These are phyloP conservation scores for Penicillium crustosum DNA, from an alignment of 2,329 filamentous ascomycete genomes.

Conservation along the genomic window DNA sequence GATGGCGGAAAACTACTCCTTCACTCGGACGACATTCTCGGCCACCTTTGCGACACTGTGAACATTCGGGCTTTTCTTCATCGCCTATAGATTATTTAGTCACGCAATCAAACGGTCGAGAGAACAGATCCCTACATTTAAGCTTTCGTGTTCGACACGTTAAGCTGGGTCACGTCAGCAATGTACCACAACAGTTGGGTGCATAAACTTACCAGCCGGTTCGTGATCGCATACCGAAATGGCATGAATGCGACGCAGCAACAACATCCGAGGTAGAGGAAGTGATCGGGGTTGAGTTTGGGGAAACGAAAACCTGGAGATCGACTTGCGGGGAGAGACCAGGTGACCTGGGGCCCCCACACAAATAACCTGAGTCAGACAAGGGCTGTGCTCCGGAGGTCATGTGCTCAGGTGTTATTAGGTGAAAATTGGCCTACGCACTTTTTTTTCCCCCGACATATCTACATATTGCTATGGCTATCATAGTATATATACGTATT, in stretches of 20 bases:
- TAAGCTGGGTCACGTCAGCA: constrained; percentile 36
- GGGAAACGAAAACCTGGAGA: constrained; percentile 23
- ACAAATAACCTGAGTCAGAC: constrained; percentile 1
- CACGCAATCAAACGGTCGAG: background rate
- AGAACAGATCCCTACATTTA: constrained; percentile 50
- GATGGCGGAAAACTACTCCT: constrained; percentile 65
- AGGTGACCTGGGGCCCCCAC: constrained; percentile 24
- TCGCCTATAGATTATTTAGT: constrained; percentile 39
- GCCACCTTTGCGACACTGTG: constrained; percentile 61
- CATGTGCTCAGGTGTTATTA: background rate
- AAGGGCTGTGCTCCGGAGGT: background rate
- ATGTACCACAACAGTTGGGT: background rate
- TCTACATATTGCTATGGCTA: background rate
- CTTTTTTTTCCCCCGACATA: background rate
- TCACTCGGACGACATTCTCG: constrained; percentile 62
- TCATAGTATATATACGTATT: background rate
- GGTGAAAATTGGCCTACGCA: background rate
- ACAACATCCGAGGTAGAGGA: constrained; percentile 24
- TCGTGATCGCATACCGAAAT: constrained; percentile 44
- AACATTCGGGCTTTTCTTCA: constrained; percentile 61
- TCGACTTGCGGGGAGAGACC: constrained; percentile 23
- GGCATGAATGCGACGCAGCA: constrained; percentile 23
- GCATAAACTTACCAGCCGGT: constrained; percentile 42
- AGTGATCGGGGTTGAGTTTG: constrained; percentile 2
- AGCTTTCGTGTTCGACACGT: constrained; percentile 63